phyloP scores from a whole-genome alignment of 331 rosid species.

The Rhamnella rubrinervis region DNA sequence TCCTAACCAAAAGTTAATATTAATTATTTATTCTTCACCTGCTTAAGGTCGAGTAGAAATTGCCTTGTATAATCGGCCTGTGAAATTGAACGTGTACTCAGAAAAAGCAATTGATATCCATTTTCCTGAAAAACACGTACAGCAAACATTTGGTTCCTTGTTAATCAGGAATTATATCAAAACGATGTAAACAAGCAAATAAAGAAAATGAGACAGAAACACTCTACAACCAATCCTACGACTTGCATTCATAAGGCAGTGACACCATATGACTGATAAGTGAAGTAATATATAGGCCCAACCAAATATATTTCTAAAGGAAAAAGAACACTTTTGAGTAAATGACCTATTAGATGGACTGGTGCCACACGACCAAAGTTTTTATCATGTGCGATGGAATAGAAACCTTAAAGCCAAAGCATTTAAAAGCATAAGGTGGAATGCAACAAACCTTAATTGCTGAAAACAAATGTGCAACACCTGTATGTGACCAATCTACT shows the following conservation, averaged over 20 bases:
- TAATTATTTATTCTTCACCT: no score
- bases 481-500: slow-evolving; percentile 96
- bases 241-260: neutral
- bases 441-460: no score
- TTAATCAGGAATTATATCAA: neutral
- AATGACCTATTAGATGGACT: slow-evolving; percentile 2
- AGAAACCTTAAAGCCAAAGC: no score
- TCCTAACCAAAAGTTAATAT: no score
- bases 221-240: neutral
- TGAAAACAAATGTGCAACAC: slow-evolving; percentile 36
- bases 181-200: neutral
- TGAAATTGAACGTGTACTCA: no score
- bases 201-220: neutral
- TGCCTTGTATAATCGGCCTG: no score
- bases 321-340: neutral
- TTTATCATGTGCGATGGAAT: no score
- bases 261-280: slow-evolving; percentile 1
- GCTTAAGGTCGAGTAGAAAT: no score
- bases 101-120: no score
- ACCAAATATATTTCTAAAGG: neutral
- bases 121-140: no score
- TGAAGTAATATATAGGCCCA: neutral
- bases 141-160: neutral
- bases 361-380: slow-evolving; percentile 15
- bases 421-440: no score